A percentile compares a stretch with the other conserved stretches of the same genome.
These are phyloP conservation scores for Daldinia grandis DNA, from an alignment of 495 filamentous ascomycete species.

Conservation along the genomic window DNA sequence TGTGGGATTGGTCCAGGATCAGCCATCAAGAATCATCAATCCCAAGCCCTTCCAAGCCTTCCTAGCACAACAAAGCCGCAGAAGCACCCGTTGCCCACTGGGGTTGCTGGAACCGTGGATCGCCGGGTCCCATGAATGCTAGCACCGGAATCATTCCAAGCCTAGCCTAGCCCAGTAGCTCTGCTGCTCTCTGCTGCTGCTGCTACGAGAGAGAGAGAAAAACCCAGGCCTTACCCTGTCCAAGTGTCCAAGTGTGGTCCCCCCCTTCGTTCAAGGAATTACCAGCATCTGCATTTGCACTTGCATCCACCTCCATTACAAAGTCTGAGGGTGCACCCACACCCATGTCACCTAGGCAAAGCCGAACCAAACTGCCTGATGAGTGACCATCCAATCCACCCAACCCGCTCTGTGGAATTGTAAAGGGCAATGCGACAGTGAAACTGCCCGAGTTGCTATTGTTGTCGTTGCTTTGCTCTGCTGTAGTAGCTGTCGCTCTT, in stretches of 20 bases:
- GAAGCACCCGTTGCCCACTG: conserved; percentile 28
- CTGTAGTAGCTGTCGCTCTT: conserved; percentile 16
- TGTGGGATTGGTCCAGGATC: conserved; percentile 36
- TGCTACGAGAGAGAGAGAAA: not conserved
- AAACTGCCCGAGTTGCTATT: conserved; percentile 43
- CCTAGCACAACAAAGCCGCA: conserved; percentile 21
- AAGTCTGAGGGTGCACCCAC: conserved; percentile 36
- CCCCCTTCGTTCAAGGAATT: conserved; percentile 35
- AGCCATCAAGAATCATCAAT: conserved; percentile 38
- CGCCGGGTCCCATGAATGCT: conserved; percentile 37
- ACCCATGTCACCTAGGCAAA: conserved; percentile 41
- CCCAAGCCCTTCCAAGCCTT: conserved; percentile 25
- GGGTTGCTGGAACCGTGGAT: conserved; percentile 37
- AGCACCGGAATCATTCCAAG: conserved; percentile 41
- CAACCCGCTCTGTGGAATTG: conserved; percentile 29
- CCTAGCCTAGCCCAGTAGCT: conserved; percentile 30
- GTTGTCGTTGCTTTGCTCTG: conserved; percentile 21
- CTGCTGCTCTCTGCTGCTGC: not conserved
- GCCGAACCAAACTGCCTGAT: conserved; percentile 44
- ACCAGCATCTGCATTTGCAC: conserved; percentile 29
- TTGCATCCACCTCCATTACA: conserved; percentile 35
- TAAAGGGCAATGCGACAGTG: conserved; percentile 39
- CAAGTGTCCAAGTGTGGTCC: conserved; percentile 12
- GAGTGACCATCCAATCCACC: conserved; percentile 41
- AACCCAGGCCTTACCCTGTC: conserved; percentile 10